Conservation (phyloP, 257 asterid genomes). For the Nicotiana knightiana region DNA sequence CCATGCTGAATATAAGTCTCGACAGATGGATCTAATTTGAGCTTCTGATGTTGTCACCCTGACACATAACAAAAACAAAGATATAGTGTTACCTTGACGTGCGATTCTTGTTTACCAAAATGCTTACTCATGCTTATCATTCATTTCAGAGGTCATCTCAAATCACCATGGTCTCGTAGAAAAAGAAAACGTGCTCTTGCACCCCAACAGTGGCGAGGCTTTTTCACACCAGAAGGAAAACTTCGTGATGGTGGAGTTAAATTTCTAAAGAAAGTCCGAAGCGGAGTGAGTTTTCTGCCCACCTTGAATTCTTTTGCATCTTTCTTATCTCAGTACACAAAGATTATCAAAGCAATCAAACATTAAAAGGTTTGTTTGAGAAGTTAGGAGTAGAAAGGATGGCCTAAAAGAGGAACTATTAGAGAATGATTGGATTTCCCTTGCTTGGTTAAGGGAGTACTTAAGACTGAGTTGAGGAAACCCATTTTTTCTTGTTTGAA, state of each 20-base stretch:
- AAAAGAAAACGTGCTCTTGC: slow-evolving; percentile 72
- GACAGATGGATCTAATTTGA: neutral
- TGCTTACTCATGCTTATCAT: slow-evolving; percentile 15
- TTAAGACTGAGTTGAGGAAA: neutral
- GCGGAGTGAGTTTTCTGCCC: slow-evolving; percentile 63
- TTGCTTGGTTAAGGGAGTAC: neutral
- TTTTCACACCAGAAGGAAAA: slow-evolving; percentile 81
- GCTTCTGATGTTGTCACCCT: neutral
- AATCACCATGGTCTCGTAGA: slow-evolving; percentile 94
- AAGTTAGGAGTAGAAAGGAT: neutral
- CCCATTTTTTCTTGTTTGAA: neutral
- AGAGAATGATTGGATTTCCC: neutral
- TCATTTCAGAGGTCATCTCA: slow-evolving; percentile 63
- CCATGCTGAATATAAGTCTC: neutral
- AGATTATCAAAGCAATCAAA: neutral
- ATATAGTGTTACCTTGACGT: slow-evolving; percentile 10
- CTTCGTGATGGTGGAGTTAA: slow-evolving; percentile 72
- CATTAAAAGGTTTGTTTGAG: neutral
- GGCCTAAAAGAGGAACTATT: neutral
- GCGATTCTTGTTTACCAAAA: slow-evolving; percentile 9
- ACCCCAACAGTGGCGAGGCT: slow-evolving; percentile 68
- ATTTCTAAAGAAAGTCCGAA: slow-evolving; percentile 87
- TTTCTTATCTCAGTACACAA: neutral
- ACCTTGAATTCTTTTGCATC: neutral
- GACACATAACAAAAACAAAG: neutral